Percentiles rank a stretch among this genome's conserved stretches.
phyloP scores from a whole-genome alignment of 2,329 filamentous ascomycete genomes.

The Dryadomyces sulphureus region DNA sequence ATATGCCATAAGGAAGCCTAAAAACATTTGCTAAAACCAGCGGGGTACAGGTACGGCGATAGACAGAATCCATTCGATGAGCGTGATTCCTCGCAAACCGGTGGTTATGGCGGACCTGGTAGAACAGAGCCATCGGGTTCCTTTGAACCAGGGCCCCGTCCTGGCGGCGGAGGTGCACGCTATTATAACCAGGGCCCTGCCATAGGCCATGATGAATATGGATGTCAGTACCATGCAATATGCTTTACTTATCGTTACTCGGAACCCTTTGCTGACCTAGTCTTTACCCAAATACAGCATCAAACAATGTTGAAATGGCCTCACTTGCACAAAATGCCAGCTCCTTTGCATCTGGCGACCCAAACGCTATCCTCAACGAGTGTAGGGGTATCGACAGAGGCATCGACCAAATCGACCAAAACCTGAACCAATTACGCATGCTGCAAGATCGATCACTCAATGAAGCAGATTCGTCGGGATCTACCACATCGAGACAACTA shows the following conservation, averaged over 20 bases:
- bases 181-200: constrained; percentile 15
- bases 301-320: constrained; percentile 54
- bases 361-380: constrained; percentile 71
- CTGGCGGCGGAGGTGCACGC: constrained; percentile 12
- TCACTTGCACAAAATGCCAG: constrained; percentile 40
- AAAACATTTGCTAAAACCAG: background rate
- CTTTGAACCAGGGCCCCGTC: constrained; percentile 17
- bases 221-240: constrained; percentile 14
- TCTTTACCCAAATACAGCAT: constrained; percentile 17
- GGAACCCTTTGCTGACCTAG: background rate
- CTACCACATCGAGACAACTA: constrained; percentile 52
- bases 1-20: background rate
- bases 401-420: constrained; percentile 59
- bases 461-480: constrained; percentile 56
- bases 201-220: constrained; percentile 23
- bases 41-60: constrained; percentile 33
- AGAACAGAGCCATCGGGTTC: constrained; percentile 15
- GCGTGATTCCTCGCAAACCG: constrained; percentile 24
- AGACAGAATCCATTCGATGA: constrained; percentile 45
- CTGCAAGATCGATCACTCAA: constrained; percentile 59
- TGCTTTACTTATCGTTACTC: background rate
- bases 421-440: constrained; percentile 56
- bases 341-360: constrained; percentile 34
- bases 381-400: constrained; percentile 67
- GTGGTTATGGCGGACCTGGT: constrained; percentile 20